Evolutionary conservation across 495 filamentous ascomycete genomes (phyloP), one percentile per base, ranked within the genome.

Genomic region (Thermothielavioides terrestris): DNA sequence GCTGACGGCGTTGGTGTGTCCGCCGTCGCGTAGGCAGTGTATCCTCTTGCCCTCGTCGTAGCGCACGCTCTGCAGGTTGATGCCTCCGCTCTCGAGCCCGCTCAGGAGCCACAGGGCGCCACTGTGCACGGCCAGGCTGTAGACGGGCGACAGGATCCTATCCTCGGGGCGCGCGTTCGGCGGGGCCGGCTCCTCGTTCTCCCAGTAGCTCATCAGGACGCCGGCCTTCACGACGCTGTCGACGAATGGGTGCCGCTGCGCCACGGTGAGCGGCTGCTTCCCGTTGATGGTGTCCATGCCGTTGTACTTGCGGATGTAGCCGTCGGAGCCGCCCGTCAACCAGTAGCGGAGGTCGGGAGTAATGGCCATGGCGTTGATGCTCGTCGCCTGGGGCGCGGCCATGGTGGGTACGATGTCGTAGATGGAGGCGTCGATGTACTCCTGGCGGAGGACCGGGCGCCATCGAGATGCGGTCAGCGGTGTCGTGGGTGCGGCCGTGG

Each of bases 371-470:
- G 88, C 83, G 60, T 99, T 99, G 71, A 99, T 87, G 28, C 89
- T 96, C 11, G 92, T 99, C 50, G 86, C 84, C 64, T 95, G 89
- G 4, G 92, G 92, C 2, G 92, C 92, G 12, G 92, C 92, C 64
- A 95, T 95, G 20, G 94, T 97, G 6, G 92, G 92, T 6, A 91
- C 84, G 35, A 99, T 95, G 66, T 99, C 92, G 75, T 97, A 99
- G 12, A 82, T 82, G 23, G 76, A 67, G n/a, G 94, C 92, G 7
- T 79, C 84, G 21, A 91, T 71, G 37, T 80, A 87, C 60, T 95
- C 94, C 25, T 83, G 68, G n/a, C 87, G 84, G 27, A 91, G 73
- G 34, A 68, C 77, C 0, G 86, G 89, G 26, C 81, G 81, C 53
- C 68, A 70, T 57, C 58, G 72, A 23, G 57, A 60, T 31, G 67